These are phyloP conservation scores for Pseudopithomyces maydicus DNA, from an alignment of 2,329 filamentous ascomycete species.

Conservation along the genomic window DNA sequence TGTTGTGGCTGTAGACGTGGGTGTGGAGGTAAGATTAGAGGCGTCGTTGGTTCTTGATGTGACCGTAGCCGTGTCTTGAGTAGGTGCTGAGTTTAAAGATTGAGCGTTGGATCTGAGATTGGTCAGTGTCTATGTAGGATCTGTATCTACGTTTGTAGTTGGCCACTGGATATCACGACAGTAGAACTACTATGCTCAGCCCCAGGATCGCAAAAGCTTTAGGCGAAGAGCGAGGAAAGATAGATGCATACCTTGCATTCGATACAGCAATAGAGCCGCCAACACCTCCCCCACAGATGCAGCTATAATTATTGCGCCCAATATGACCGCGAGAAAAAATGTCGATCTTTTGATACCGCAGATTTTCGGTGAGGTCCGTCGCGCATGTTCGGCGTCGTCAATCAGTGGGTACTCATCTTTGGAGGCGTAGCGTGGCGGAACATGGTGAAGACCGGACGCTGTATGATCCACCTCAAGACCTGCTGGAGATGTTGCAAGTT, in stretches of 20 bases:
- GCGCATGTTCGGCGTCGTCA: neutral
- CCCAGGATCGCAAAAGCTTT: neutral
- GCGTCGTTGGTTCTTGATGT: no score
- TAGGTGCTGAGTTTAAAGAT: no score
- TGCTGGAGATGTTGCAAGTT: neutral
- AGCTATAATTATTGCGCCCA: neutral
- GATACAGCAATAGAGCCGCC: slow-evolving; percentile 10
- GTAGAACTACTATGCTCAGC: no score
- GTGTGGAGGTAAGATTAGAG: no score
- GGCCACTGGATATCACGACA: no score
- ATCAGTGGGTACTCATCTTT: neutral
- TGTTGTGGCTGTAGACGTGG: neutral
- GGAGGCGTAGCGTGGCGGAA: neutral
- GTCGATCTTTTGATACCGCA: slow-evolving; percentile 3
- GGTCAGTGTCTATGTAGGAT: no score
- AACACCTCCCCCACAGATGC: slow-evolving; percentile 12
- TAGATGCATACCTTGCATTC: slow-evolving; percentile 4
- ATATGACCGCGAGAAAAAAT: neutral
- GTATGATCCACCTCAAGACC: slow-evolving; percentile 3
- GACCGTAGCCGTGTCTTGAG: no score
- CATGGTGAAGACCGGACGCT: neutral
- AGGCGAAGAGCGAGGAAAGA: neutral
- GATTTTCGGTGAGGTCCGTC: neutral
- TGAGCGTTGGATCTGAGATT: no score
- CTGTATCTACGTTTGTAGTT: no score